phyloP scores from a whole-genome alignment of 805 yeast species.

The Candida ortonii region DNA sequence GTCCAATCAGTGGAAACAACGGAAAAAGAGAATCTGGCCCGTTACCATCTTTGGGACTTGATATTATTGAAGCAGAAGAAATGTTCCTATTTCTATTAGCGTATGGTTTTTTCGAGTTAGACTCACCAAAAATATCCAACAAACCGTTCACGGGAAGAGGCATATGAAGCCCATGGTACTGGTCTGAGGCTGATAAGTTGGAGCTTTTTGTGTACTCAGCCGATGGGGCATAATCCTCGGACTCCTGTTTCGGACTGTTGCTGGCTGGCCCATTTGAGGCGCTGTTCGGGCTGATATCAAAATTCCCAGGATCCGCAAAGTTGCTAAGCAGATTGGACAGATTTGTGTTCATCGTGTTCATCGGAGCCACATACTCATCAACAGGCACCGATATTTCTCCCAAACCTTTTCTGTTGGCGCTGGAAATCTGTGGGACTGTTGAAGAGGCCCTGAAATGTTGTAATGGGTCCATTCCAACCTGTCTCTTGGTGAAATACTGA shows the following conservation, averaged over 20 bases:
- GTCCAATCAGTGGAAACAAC: constrained; percentile 34
- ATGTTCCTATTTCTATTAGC: constrained; percentile 12
- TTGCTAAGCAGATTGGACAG: constrained; percentile 28
- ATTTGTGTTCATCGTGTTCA: constrained; percentile 35
- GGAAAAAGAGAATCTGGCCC: constrained; percentile 28
- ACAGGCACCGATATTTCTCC: constrained; percentile 35
- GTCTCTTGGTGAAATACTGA: constrained; percentile 24
- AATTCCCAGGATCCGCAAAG: constrained; percentile 12
- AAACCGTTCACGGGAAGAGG: constrained; percentile 32
- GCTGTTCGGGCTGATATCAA: constrained; percentile 9
- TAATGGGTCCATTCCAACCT: constrained; percentile 33
- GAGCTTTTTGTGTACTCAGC: constrained; percentile 3
- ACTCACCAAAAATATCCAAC: constrained; percentile 30
- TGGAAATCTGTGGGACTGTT: constrained; percentile 8
- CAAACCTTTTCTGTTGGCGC: constrained; percentile 19
- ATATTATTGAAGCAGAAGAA: constrained; percentile 16
- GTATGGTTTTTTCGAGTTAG: constrained; percentile 7
- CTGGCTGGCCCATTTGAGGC: background rate
- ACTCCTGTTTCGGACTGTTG: constrained; percentile 4
- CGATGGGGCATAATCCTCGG: constrained; percentile 1
- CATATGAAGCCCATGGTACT: constrained; percentile 18
- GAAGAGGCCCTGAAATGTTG: constrained; percentile 27
- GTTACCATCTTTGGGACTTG: constrained; percentile 17
- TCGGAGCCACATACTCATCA: constrained; percentile 36
- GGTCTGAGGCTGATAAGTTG: constrained; percentile 7